Evolutionary conservation across 495 filamentous ascomycete genomes (phyloP).

Genomic region (Hapsidospora chrysogenum): DNA sequence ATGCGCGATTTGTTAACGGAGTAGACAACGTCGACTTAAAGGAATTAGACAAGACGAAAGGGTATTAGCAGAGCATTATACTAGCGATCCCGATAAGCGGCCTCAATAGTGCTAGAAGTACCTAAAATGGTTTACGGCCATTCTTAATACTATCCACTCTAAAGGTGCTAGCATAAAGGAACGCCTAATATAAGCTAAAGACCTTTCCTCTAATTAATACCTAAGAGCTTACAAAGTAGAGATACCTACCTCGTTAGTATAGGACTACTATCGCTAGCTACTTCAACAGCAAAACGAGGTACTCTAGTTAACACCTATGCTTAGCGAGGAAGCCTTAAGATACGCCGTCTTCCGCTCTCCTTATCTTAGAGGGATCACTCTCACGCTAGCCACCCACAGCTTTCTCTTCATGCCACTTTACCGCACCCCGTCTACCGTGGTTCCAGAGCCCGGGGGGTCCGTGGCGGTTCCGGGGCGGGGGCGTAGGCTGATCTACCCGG

Average conservation of each 20-base stretch:
- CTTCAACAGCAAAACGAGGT: neutral
- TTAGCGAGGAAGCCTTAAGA: neutral
- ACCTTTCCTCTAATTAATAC: neutral
- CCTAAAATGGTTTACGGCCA: neutral
- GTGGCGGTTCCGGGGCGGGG: too few species aligned
- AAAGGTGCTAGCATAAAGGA: neutral
- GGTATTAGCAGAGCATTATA: neutral
- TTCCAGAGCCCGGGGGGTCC: too few species aligned
- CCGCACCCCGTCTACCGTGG: neutral
- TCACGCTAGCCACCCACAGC: neutral
- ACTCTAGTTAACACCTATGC: neutral
- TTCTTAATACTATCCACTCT: neutral
- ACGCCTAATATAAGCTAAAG: neutral
- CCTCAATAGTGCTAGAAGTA: neutral
- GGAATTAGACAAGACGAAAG: neutral
- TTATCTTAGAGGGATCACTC: neutral
- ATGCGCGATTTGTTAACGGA: neutral
- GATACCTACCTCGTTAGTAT: neutral
- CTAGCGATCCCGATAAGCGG: neutral
- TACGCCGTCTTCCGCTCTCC: neutral
- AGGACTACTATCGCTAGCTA: neutral
- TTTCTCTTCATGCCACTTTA: neutral
- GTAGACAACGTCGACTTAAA: neutral
- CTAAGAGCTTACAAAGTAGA: neutral
- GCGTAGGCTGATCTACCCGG: too few species aligned